Evolutionary conservation across 2,329 filamentous ascomycete genomes (phyloP), one percentile per base, ranked within the genome.

Genomic region (Hypoxylon sp.): DNA sequence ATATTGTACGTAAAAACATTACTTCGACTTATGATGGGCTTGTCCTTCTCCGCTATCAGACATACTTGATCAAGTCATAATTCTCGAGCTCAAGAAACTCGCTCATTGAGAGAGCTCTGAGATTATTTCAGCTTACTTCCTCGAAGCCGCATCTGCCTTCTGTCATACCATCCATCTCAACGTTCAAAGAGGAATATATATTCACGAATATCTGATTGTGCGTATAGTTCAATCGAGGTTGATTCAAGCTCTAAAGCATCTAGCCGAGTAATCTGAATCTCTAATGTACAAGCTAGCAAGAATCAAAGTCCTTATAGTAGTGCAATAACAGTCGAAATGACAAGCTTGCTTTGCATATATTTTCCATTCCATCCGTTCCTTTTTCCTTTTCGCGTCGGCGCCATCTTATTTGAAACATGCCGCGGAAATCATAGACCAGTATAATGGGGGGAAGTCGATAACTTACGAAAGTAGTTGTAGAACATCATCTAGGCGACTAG

Each of bases 401-500:
- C 52, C 62, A 32, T 56, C 30, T 12, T 21, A n/a, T 37, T 6
- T 16, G 21, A 11, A 11, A 60, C 27, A 11, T 23, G 41, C 29
- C 29, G 30, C 39, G 9, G 14, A 11, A 21, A 45, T 12, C 27
- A 56, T 16, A 19, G 2, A 19, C 30, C 7, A 41, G 27, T 29
- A 29, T 5, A 46, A 56, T 29, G 48, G 29, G 32, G n/a, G 29
- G 16, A 52, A 43, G 37, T 21, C 23, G 2, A 39, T 45, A 11
- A 4, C 39, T 63, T 54, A 61, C 23, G 57, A 68, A 62, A 87
- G 78, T 41, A 88, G 75, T 75, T 83, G 85, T 62, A 81, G 67
- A 51, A 88, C 80, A 73, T 88, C 85, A 19, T 81, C 85, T 3
- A 72, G 67, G 16, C 65, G 68, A 11, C 52, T 67, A 27, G 68